A percentile compares a stretch with the other conserved stretches of the same genome.
These are phyloP conservation scores for Plantago lanceolata DNA, from an alignment of 305 asterid genomes.

Conservation along the genomic window DNA sequence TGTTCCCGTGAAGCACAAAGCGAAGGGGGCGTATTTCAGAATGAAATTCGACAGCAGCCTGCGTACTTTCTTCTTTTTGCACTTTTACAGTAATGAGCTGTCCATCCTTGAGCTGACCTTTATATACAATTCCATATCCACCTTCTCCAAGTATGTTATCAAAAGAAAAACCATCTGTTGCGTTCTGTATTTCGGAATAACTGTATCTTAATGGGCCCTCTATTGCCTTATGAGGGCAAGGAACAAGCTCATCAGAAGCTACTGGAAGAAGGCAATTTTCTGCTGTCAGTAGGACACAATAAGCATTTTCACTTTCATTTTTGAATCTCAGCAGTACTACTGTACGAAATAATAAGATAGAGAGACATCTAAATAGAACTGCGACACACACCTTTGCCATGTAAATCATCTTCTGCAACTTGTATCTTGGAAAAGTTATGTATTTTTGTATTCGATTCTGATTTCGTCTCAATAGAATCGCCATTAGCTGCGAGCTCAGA, in stretches of 20 bases:
- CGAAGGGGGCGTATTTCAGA: constrained; percentile 44
- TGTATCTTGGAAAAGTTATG: not conserved
- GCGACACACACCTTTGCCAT: not conserved
- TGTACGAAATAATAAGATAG: not conserved
- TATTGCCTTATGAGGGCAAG: constrained; percentile 41
- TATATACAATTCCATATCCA: constrained; percentile 49
- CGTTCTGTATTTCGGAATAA: constrained; percentile 50
- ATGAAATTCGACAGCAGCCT: constrained; percentile 39
- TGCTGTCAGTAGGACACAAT: constrained; percentile 24
- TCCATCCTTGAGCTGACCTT: constrained; percentile 56
- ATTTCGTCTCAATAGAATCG: not conserved
- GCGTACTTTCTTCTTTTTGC: constrained; percentile 46
- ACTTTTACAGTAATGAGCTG: constrained; percentile 55
- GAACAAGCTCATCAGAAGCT: constrained; percentile 18
- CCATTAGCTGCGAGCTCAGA: not conserved
- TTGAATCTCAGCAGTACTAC: not conserved
- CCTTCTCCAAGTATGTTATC: constrained; percentile 63
- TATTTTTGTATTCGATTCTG: not conserved
- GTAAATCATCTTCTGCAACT: not conserved
- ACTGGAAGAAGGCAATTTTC: constrained; percentile 23
- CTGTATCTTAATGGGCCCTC: constrained; percentile 42
- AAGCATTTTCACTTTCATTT: not conserved
- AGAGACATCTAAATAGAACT: not conserved
- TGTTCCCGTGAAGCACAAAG: constrained; percentile 56
- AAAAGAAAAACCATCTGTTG: constrained; percentile 55